phyloP scores from a whole-genome alignment of 176 grass and related monocot species.

The bread wheat (Triticum aestivum) region DNA sequence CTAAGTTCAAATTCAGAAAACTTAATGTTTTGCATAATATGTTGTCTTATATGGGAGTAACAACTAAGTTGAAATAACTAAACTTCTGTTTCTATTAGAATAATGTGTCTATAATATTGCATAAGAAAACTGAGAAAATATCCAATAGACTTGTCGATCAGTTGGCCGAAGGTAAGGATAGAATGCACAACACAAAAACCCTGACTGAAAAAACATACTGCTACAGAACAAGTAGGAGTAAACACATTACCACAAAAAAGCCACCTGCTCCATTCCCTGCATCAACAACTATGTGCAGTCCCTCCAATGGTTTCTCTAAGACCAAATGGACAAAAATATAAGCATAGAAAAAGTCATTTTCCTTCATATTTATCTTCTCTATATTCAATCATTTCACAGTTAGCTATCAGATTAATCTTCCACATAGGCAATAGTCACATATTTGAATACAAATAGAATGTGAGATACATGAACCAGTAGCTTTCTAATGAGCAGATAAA shows the following conservation, averaged over 20 bases:
- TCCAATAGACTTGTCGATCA: constrained; percentile 1
- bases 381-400: constrained; percentile 3
- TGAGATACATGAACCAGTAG: neutral
- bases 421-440: neutral
- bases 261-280: constrained; percentile 95
- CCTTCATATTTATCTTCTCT: constrained; percentile 6
- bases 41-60: neutral
- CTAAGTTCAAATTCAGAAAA: neutral
- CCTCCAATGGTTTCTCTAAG: constrained; percentile 86
- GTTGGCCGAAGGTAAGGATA: neutral
- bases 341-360: neutral
- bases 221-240: neutral
- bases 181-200: neutral
- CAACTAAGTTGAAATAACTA: neutral
- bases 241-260: constrained; percentile 90
- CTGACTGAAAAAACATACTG: neutral
- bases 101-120: neutral
- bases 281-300: constrained; percentile 90
- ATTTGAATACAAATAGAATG: neutral
- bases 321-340: constrained; percentile 20
- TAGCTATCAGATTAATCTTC: neutral
- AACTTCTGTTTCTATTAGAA: neutral
- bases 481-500: constrained; percentile 1
- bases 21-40: neutral
- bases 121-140: neutral